Evolutionary conservation across 1,284 basidiomycete genomes (phyloP).

Genomic region (Trametes hirsuta): DNA sequence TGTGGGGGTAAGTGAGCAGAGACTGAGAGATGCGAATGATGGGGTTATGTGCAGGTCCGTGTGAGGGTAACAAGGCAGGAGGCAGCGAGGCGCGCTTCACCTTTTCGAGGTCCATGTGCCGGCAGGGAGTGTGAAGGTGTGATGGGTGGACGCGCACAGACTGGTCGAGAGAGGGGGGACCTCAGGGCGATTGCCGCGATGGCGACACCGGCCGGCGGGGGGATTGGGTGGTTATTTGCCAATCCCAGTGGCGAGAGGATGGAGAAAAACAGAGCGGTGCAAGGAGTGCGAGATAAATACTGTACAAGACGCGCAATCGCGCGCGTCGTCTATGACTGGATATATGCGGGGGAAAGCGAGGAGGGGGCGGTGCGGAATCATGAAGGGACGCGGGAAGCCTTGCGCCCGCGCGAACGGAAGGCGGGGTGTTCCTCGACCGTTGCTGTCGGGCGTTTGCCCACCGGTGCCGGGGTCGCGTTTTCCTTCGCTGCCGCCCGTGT

Average conservation of each 20-base stretch:
- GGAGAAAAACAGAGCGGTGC: constrained; percentile 14
- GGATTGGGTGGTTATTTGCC: constrained; percentile 26
- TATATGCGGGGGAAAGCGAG: constrained; percentile 7
- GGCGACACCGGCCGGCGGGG: constrained; percentile 23
- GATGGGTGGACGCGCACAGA: constrained; percentile 3
- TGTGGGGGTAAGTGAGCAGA: not conserved
- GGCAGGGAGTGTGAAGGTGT: constrained; percentile 10
- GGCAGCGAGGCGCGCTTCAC: constrained; percentile 11
- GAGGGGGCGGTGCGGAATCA: constrained; percentile 16
- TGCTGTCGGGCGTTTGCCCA: constrained; percentile 7
- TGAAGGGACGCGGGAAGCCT: constrained; percentile 29
- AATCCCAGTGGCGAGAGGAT: constrained; percentile 25
- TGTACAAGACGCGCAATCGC: constrained; percentile 21
- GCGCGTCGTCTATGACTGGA: constrained; percentile 21
- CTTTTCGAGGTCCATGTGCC: constrained; percentile 27
- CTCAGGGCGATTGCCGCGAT: constrained; percentile 17
- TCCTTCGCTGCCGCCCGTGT: constrained; percentile 10
- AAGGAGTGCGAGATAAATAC: constrained; percentile 23
- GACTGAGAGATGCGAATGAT: constrained; percentile 15
- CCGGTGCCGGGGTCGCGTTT: constrained; percentile 14
- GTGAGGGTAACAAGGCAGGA: constrained; percentile 15
- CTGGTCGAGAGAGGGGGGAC: constrained; percentile 8
- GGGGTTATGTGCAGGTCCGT: constrained; percentile 27
- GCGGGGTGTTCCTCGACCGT: constrained; percentile 33
- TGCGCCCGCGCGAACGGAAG: constrained; percentile 36